Conservation (phyloP, 2,329 filamentous ascomycete genomes). For the Fusarium citri region DNA sequence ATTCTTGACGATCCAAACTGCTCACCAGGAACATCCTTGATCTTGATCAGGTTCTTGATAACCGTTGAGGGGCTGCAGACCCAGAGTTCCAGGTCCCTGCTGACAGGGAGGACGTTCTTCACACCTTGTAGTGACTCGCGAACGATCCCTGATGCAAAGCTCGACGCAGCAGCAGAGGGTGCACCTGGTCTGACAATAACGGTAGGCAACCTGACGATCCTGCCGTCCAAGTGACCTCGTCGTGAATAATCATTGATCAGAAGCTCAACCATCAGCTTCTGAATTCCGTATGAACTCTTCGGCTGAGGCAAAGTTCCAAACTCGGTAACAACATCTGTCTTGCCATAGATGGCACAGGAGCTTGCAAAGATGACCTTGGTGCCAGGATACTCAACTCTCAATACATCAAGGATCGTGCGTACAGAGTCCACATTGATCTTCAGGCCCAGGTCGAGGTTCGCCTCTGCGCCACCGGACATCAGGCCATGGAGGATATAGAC, state of each 20-base stretch:
- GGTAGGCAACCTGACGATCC: slow-evolving; percentile 68
- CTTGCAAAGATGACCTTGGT: slow-evolving; percentile 69
- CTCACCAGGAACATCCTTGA: slow-evolving; percentile 56
- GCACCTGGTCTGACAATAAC: slow-evolving; percentile 70
- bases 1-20: slow-evolving; percentile 54
- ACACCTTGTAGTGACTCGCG: slow-evolving; percentile 64
- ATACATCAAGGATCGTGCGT: slow-evolving; percentile 62
- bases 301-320: slow-evolving; percentile 52
- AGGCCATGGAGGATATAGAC: slow-evolving; percentile 72
- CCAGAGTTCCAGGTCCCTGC: slow-evolving; percentile 61
- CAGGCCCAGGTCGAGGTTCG: slow-evolving; percentile 65
- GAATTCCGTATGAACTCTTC: slow-evolving; percentile 69
- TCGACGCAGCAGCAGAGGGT: slow-evolving; percentile 70
- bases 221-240: slow-evolving; percentile 66
- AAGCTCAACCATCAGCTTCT: slow-evolving; percentile 70
- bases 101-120: slow-evolving; percentile 59
- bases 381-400: slow-evolving; percentile 58
- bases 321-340: slow-evolving; percentile 27
- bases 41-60: slow-evolving; percentile 60
- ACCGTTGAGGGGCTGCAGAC: slow-evolving; percentile 64
- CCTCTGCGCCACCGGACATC: slow-evolving; percentile 72
- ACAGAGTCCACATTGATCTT: slow-evolving; percentile 70
- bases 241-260: slow-evolving; percentile 54
- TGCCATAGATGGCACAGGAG: slow-evolving; percentile 70
- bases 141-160: slow-evolving; percentile 71